phyloP scores from a whole-genome alignment of 768 basidiomycete species.

The Myochromella boudieri region DNA sequence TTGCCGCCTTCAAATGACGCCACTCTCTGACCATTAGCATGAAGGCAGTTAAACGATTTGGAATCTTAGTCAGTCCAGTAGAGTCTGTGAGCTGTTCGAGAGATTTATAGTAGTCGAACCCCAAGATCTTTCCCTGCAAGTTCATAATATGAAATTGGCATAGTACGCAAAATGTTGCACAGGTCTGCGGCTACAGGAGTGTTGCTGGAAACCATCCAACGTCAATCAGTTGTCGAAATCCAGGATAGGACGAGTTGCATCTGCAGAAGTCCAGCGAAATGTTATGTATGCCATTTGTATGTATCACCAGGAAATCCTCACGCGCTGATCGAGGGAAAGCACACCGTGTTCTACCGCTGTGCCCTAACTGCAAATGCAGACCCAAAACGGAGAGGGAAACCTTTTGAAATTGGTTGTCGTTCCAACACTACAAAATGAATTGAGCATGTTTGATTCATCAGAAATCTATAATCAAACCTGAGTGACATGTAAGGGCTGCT shows the following conservation, averaged over 20 bases:
- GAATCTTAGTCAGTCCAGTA: constrained; percentile 1
- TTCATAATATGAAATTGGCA: constrained; percentile 19
- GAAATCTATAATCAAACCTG: constrained; percentile 13
- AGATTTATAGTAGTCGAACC: constrained; percentile 21
- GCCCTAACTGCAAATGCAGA: constrained; percentile 20
- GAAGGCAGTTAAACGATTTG: constrained; percentile 4
- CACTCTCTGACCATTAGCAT: constrained; percentile 13
- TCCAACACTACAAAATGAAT: constrained; percentile 17
- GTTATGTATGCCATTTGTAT: constrained; percentile 20
- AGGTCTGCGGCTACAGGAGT: constrained; percentile 16
- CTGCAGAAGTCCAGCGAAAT: constrained; percentile 20
- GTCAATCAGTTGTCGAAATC: constrained; percentile 15
- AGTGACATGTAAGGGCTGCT: constrained; percentile 16
- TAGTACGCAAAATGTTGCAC: constrained; percentile 18
- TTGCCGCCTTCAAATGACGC: constrained; percentile 16
- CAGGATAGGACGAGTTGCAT: constrained; percentile 2
- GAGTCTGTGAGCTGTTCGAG: not conserved
- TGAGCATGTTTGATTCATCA: not conserved
- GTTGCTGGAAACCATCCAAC: constrained; percentile 22
- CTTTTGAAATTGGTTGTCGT: constrained; percentile 13
- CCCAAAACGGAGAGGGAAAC: constrained; percentile 5
- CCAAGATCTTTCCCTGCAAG: constrained; percentile 13
- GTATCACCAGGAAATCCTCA: constrained; percentile 20
- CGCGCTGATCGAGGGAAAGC: constrained; percentile 1
- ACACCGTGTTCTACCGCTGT: constrained; percentile 14